These are phyloP conservation scores for Solanum megistacrolobum DNA, from an alignment of 257 asterid genomes.

Conservation along the genomic window DNA sequence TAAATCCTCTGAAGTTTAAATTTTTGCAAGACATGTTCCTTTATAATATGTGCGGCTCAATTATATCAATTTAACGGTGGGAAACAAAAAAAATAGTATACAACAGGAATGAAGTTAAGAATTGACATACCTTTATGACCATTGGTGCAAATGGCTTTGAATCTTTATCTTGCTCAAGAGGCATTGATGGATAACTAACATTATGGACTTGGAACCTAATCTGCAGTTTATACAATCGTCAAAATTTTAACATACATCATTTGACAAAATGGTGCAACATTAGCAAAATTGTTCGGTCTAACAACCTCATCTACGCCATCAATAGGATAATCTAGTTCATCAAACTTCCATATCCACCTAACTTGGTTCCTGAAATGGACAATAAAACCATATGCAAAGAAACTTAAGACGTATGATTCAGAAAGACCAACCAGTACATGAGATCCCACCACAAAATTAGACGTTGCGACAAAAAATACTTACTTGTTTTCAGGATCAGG, in stretches of 20 bases:
- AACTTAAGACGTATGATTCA: not conserved
- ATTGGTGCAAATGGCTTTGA: conserved; percentile 40
- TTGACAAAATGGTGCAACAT: not conserved
- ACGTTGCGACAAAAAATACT: conserved; percentile 15
- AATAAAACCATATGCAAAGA: not conserved
- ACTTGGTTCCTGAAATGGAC: conserved; percentile 24
- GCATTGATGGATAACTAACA: conserved; percentile 59
- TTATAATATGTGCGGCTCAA: not conserved
- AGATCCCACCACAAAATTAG: not conserved
- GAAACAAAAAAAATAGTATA: not conserved
- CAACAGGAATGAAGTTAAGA: not conserved
- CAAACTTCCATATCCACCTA: conserved; percentile 64
- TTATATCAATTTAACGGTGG: not conserved
- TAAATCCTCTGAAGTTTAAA: not conserved
- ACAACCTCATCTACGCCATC: conserved; percentile 68
- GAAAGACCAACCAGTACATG: not conserved
- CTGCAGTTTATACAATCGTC: conserved; percentile 24
- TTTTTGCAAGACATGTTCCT: not conserved
- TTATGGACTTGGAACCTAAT: conserved; percentile 31
- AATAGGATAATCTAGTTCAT: conserved; percentile 40
- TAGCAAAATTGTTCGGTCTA: not conserved
- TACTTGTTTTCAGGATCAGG: conserved; percentile 59
- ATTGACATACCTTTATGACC: conserved; percentile 25
- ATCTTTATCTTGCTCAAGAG: conserved; percentile 40
- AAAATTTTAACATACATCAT: conserved; percentile 30